Conservation (phyloP, 768 basidiomycete genomes). For the Xerocomellus amylosporus region DNA sequence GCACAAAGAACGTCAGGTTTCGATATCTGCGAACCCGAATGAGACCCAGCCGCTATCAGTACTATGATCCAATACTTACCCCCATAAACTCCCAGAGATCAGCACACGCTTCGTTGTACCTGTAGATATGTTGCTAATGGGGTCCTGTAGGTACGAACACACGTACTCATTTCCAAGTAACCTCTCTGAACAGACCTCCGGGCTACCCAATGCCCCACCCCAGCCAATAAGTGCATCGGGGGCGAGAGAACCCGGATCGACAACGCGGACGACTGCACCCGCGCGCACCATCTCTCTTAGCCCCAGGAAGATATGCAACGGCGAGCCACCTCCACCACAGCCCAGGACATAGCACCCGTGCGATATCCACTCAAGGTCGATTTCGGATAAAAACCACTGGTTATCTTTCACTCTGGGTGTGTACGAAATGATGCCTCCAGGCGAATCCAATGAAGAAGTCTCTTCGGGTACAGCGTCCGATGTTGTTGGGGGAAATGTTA, state of each 20-base stretch:
- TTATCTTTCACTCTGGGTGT: slow-evolving; percentile 37
- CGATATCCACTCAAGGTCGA: slow-evolving; percentile 56
- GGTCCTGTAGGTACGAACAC: background rate
- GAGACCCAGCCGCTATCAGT: background rate
- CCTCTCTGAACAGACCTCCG: slow-evolving; percentile 38
- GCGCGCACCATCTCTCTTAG: slow-evolving; percentile 51
- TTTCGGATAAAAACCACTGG: slow-evolving; percentile 46
- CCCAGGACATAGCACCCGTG: slow-evolving; percentile 64
- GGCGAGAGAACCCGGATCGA: slow-evolving; percentile 42
- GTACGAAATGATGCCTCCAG: slow-evolving; percentile 35
- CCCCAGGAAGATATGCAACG: slow-evolving; percentile 50
- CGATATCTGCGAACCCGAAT: slow-evolving; percentile 21
- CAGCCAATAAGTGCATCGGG: slow-evolving; percentile 43
- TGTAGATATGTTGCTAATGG: slow-evolving; percentile 2
- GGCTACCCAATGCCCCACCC: slow-evolving; percentile 45
- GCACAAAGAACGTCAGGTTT: slow-evolving; percentile 37
- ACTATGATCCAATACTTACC: slow-evolving; percentile 5
- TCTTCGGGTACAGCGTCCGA: slow-evolving; percentile 8
- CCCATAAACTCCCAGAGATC: slow-evolving; percentile 31
- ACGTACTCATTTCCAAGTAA: slow-evolving; percentile 37
- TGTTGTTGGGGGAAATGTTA: background rate
- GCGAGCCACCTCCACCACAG: slow-evolving; percentile 61
- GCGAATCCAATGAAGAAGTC: slow-evolving; percentile 13
- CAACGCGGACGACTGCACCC: slow-evolving; percentile 44
- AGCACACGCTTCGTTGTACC: slow-evolving; percentile 34